Evolutionary conservation across 2,329 filamentous ascomycete genomes (phyloP).

Genomic region (Exophiala xenobiotica): DNA sequence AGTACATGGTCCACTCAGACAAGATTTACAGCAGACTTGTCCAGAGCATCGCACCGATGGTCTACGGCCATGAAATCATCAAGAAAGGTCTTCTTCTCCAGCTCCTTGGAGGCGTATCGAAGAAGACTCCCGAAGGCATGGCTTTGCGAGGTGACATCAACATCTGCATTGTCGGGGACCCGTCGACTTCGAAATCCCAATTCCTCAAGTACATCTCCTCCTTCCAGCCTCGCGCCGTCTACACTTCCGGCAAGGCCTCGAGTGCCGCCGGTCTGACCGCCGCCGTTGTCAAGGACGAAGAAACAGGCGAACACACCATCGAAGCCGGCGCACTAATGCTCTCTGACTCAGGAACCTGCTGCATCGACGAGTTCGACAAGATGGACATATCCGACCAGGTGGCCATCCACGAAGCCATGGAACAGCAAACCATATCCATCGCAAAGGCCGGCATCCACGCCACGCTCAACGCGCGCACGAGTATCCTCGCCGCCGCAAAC

Average conservation of each 20-base stretch:
- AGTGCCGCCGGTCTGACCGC: constrained; percentile 96
- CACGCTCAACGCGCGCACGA: constrained; percentile 91
- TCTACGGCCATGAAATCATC: constrained; percentile 95
- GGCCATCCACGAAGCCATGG: constrained; percentile 99
- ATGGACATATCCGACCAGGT: constrained; percentile 98
- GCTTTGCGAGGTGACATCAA: constrained; percentile 95
- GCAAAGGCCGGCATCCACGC: constrained; percentile 98
- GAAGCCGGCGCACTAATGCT: constrained; percentile 98
- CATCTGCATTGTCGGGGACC: constrained; percentile 96
- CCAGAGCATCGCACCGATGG: constrained; percentile 91
- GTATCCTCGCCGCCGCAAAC: constrained; percentile 93
- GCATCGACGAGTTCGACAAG: constrained; percentile 99
- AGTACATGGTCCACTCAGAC: constrained; percentile 89
- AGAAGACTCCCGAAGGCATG: constrained; percentile 91
- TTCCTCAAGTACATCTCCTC: constrained; percentile 92
- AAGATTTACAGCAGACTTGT: constrained; percentile 93
- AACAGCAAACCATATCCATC: constrained; percentile 99
- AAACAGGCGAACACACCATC: constrained; percentile 98
- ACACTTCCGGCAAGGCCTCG: constrained; percentile 96
- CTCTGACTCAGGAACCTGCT: constrained; percentile 93
- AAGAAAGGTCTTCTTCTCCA: constrained; percentile 96
- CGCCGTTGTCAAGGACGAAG: constrained; percentile 95
- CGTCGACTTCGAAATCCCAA: constrained; percentile 94
- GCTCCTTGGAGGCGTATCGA: constrained; percentile 92
- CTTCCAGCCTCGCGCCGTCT: constrained; percentile 92